Percentiles rank a stretch among this genome's conserved stretches.
Evolutionary conservation across 805 yeast genomes (phyloP).

Genomic region (Hanseniaspora thailandica): DNA sequence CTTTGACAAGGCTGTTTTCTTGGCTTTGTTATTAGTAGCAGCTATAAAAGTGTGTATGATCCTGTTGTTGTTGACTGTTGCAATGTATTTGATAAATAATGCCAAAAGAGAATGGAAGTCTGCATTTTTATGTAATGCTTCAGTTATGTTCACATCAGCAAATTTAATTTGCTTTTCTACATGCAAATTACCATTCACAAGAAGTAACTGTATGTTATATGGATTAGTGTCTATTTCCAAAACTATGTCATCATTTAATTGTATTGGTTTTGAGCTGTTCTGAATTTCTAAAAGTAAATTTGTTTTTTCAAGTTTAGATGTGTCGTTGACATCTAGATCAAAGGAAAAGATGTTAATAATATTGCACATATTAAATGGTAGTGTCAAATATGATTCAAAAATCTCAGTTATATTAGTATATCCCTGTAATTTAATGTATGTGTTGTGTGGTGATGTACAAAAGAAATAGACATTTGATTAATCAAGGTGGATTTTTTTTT

Average conservation of each 20-base stretch:
- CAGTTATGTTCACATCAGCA: background rate
- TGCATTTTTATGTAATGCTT: background rate
- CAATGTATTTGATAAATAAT: background rate
- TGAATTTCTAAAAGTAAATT: background rate
- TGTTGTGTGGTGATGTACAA: too few species aligned
- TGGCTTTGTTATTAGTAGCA: background rate
- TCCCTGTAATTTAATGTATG: too few species aligned
- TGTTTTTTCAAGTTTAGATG: background rate
- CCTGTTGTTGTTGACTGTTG: background rate
- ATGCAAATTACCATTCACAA: background rate
- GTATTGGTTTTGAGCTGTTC: background rate
- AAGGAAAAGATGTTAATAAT: background rate
- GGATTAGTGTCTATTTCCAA: background rate
- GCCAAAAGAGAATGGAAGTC: background rate
- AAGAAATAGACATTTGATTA: too few species aligned
- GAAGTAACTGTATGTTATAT: background rate
- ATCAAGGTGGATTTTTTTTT: too few species aligned
- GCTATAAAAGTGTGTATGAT: background rate
- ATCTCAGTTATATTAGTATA: too few species aligned
- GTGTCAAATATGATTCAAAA: too few species aligned
- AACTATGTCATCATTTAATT: background rate
- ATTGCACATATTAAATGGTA: background rate
- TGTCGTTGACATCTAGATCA: background rate
- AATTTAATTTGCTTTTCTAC: background rate
- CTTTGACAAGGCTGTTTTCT: background rate